These are phyloP conservation scores for Sphaerulina vaccinii DNA, from an alignment of 2,329 filamentous ascomycete species.

Conservation along the genomic window DNA sequence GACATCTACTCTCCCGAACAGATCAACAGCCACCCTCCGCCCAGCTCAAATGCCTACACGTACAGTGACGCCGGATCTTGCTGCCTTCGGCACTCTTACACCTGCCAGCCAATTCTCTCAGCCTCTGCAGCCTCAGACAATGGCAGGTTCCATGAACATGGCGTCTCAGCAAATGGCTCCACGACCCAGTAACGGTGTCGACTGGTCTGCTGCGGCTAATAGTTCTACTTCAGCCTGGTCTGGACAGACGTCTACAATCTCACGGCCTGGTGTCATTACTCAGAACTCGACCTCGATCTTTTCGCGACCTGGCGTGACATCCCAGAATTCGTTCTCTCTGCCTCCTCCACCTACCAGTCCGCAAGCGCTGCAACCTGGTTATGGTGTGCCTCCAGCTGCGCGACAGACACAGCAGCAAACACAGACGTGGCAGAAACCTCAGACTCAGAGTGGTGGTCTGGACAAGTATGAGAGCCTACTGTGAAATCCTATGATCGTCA, in stretches of 20 bases:
- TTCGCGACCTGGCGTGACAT: conserved; percentile 33
- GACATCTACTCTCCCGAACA: conserved; percentile 1
- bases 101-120: conserved; percentile 42
- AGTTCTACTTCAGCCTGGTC: conserved; percentile 16
- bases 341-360: conserved; percentile 37
- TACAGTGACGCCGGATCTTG: conserved; percentile 40
- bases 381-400: conserved; percentile 32
- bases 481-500: conserved; percentile 41
- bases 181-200: conserved; percentile 3
- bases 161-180: conserved; percentile 20
- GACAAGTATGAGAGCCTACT: conserved; percentile 69
- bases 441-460: conserved; percentile 45
- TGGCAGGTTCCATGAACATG: conserved; percentile 29
- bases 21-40: conserved; percentile 17
- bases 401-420: conserved; percentile 36
- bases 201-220: conserved; percentile 11
- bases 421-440: conserved; percentile 31
- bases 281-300: conserved; percentile 26
- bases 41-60: conserved; percentile 22
- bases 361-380: conserved; percentile 39
- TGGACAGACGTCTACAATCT: conserved; percentile 28
- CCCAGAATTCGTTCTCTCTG: conserved; percentile 23
- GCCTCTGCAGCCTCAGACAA: conserved; percentile 40
- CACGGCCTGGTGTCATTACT: not conserved
- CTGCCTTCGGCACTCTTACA: conserved; percentile 37